Evolutionary conservation across 2,329 filamentous ascomycete species (phyloP).

Genomic region (Exophiala alcalophila): DNA sequence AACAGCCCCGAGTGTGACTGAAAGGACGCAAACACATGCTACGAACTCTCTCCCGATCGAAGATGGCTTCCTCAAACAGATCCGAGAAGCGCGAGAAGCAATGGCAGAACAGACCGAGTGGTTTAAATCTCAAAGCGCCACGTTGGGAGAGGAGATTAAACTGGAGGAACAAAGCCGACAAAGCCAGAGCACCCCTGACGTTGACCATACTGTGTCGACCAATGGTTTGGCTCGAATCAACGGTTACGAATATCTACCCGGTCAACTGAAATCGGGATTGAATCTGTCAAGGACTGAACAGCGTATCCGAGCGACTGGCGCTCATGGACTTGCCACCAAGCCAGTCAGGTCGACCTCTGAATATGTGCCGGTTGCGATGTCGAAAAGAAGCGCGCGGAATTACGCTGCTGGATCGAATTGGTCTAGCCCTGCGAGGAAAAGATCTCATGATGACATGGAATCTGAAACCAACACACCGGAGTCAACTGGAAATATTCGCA

Average conservation of each 20-base stretch:
- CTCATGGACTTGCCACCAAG: slow-evolving; percentile 42
- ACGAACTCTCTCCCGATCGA: slow-evolving; percentile 12
- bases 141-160: slow-evolving; percentile 25
- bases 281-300: slow-evolving; percentile 45
- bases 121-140: slow-evolving; percentile 29
- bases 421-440: slow-evolving; percentile 18
- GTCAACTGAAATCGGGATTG: slow-evolving; percentile 37
- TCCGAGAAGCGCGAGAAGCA: slow-evolving; percentile 31
- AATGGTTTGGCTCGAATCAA: slow-evolving; percentile 33
- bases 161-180: slow-evolving; percentile 31
- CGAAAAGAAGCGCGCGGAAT: slow-evolving; percentile 24
- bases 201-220: slow-evolving; percentile 10
- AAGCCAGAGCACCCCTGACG: slow-evolving; percentile 30
- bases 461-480: slow-evolving; percentile 2
- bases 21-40: not conserved
- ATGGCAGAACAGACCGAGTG: slow-evolving; percentile 31
- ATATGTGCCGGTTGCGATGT: slow-evolving; percentile 29
- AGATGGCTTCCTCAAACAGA: slow-evolving; percentile 32
- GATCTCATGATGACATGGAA: slow-evolving; percentile 12
- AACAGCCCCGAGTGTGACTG: slow-evolving; percentile 1
- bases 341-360: slow-evolving; percentile 34
- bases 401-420: slow-evolving; percentile 11
- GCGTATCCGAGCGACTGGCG: slow-evolving; percentile 43
- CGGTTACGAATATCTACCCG: slow-evolving; percentile 43
- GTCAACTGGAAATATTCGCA: not conserved